Percentiles rank a stretch among this genome's conserved stretches.
Conservation (phyloP, 495 filamentous ascomycete genomes). For the Talaromyces trachyspermus region DNA sequence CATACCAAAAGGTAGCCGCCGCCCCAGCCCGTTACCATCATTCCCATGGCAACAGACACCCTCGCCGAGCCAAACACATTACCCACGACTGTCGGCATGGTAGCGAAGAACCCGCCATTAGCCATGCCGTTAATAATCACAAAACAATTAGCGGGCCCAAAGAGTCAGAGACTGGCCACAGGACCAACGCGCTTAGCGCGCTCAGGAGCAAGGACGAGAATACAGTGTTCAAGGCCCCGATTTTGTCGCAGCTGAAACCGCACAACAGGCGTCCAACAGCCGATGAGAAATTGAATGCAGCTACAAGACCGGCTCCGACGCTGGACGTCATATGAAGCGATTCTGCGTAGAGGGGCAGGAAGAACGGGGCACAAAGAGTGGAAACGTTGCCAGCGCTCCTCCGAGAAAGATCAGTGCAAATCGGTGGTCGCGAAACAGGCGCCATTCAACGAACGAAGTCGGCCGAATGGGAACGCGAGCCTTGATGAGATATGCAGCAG, state of each 20-base stretch:
- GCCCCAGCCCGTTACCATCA: slow-evolving; percentile 54
- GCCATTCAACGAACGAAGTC: slow-evolving; percentile 44
- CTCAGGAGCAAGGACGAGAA: slow-evolving; percentile 38
- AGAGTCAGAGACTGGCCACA: slow-evolving; percentile 49
- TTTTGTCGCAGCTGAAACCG: slow-evolving; percentile 42
- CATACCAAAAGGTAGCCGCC: slow-evolving; percentile 50
- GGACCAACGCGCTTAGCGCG: slow-evolving; percentile 46
- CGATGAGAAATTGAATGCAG: slow-evolving; percentile 49
- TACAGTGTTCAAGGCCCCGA: slow-evolving; percentile 46
- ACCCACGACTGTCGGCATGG: slow-evolving; percentile 53
- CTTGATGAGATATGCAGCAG: slow-evolving; percentile 50
- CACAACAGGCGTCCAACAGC: slow-evolving; percentile 43
- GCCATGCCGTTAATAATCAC: slow-evolving; percentile 47
- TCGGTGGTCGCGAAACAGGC: slow-evolving; percentile 40
- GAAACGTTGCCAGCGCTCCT: slow-evolving; percentile 53
- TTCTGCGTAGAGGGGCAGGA: slow-evolving; percentile 43
- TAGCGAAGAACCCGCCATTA: slow-evolving; percentile 53
- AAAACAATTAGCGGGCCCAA: slow-evolving; percentile 46
- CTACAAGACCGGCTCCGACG: slow-evolving; percentile 45
- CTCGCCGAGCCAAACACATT: slow-evolving; percentile 48
- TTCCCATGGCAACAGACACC: slow-evolving; percentile 51
- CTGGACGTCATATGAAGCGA: slow-evolving; percentile 39
- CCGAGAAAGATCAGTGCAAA: slow-evolving; percentile 46
- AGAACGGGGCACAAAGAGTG: slow-evolving; percentile 56
- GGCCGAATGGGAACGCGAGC: slow-evolving; percentile 40